These are phyloP conservation scores for carrot (Daucus carota) DNA, from an alignment of 129 eudicot genomes.

Conservation along the genomic window DH1_v3.0 NC_030387.2:36083001-36083500, in stretches of 20 bases:
- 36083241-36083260: neutral
- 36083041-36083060: neutral
- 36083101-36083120: neutral
- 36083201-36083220: neutral
- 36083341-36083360: constrained; percentile 31
- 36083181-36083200: neutral
- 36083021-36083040: no score
- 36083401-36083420: constrained; percentile 12
- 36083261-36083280: neutral
- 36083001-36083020: neutral
- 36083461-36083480: constrained; percentile 28
- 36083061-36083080: neutral
- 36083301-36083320: constrained; percentile 17
- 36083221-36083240: no score
- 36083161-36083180: neutral
- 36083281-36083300: constrained; percentile 29
- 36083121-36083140: neutral
- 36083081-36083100: neutral
- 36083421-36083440: neutral
- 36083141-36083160: neutral
- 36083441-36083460: constrained; percentile 12
- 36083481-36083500: constrained; percentile 29
- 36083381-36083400: constrained; percentile 22
- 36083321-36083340: constrained; percentile 26
- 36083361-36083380: constrained; percentile 15